A percentile compares a stretch with the other conserved stretches of the same genome.
Evolutionary conservation across 1,284 basidiomycete species (phyloP).

Genomic region (Ceratobasidium sp.): DNA sequence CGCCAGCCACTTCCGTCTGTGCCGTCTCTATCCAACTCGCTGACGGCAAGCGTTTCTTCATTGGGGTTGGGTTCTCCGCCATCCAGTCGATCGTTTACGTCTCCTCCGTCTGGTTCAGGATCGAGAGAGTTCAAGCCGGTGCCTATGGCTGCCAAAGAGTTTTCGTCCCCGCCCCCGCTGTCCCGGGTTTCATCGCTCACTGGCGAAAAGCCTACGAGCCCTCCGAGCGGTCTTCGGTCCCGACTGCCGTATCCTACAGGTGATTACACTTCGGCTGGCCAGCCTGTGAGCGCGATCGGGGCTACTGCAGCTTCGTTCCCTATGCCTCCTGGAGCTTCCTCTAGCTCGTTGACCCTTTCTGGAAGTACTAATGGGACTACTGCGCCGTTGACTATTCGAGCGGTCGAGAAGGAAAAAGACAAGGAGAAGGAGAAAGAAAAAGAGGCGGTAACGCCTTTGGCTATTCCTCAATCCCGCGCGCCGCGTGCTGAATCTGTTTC

Average conservation of each 20-base stretch:
- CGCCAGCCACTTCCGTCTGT: slow-evolving; percentile 37
- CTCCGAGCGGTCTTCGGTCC: slow-evolving; percentile 27
- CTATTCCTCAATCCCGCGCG: slow-evolving; percentile 19
- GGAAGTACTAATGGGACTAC: slow-evolving; percentile 5
- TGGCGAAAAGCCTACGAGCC: slow-evolving; percentile 9
- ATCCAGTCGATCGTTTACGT: slow-evolving; percentile 21
- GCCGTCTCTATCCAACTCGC: slow-evolving; percentile 27
- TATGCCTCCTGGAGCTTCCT: slow-evolving; percentile 43
- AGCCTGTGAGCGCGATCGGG: slow-evolving; percentile 57
- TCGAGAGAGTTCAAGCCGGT: slow-evolving; percentile 41
- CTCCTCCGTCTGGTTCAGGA: slow-evolving; percentile 14
- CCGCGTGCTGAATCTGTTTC: slow-evolving; percentile 38
- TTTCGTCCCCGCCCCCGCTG: slow-evolving; percentile 35
- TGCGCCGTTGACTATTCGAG: slow-evolving; percentile 30
- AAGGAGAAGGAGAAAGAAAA: slow-evolving; percentile 38
- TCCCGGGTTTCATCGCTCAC: slow-evolving; percentile 25
- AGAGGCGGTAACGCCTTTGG: slow-evolving; percentile 28
- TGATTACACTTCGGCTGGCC: slow-evolving; percentile 75
- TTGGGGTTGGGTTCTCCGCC: slow-evolving; percentile 28
- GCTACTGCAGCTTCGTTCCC: slow-evolving; percentile 45
- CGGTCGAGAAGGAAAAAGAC: slow-evolving; percentile 27
- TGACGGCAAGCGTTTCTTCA: slow-evolving; percentile 17
- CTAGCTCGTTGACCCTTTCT: slow-evolving; percentile 38
- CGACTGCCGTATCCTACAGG: slow-evolving; percentile 83
- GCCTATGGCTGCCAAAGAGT: slow-evolving; percentile 35